Percentiles rank a stretch among this genome's conserved stretches.
Evolutionary conservation across 2,329 filamentous ascomycete species (phyloP).

Genomic region (Furcasterigmium sp.): DNA sequence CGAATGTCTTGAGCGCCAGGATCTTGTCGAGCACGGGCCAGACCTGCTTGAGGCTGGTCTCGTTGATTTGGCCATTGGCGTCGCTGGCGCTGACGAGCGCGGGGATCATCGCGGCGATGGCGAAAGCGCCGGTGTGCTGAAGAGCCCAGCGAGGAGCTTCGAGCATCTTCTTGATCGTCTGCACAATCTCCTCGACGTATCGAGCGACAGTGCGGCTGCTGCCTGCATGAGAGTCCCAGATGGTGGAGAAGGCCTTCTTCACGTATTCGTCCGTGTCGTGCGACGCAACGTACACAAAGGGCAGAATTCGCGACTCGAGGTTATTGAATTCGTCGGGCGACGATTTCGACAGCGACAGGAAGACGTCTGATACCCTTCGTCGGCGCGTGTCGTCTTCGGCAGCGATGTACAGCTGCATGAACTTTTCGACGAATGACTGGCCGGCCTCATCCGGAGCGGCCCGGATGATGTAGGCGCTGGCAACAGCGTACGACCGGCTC

Average conservation of each 20-base stretch:
- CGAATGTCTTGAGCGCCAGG: conserved; percentile 83
- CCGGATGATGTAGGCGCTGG: conserved; percentile 78
- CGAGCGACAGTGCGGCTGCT: conserved; percentile 75
- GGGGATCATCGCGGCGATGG: conserved; percentile 67
- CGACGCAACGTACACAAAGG: conserved; percentile 82
- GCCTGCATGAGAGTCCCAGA: conserved; percentile 88
- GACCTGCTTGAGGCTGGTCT: conserved; percentile 54
- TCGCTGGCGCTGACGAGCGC: conserved; percentile 58
- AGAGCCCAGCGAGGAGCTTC: conserved; percentile 83
- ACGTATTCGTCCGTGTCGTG: conserved; percentile 82
- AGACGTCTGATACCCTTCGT: conserved; percentile 74
- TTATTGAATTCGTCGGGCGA: conserved; percentile 83
- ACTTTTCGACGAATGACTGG: conserved; percentile 43
- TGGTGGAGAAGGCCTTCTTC: conserved; percentile 71
- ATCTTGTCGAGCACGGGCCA: conserved; percentile 85
- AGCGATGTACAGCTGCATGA: conserved; percentile 71
- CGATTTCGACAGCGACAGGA: conserved; percentile 77
- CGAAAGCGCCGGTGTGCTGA: conserved; percentile 80
- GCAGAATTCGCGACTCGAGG: conserved; percentile 69
- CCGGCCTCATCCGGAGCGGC: conserved; percentile 44
- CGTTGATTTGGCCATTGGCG: conserved; percentile 52
- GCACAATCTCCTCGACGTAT: conserved; percentile 77
- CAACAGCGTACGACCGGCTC: conserved; percentile 79
- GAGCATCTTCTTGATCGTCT: conserved; percentile 61
- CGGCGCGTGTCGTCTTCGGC: conserved; percentile 73